Base-by-base conservation (phyloP, 129 eudicot genomes). In the Lactuca sativa region DNA sequence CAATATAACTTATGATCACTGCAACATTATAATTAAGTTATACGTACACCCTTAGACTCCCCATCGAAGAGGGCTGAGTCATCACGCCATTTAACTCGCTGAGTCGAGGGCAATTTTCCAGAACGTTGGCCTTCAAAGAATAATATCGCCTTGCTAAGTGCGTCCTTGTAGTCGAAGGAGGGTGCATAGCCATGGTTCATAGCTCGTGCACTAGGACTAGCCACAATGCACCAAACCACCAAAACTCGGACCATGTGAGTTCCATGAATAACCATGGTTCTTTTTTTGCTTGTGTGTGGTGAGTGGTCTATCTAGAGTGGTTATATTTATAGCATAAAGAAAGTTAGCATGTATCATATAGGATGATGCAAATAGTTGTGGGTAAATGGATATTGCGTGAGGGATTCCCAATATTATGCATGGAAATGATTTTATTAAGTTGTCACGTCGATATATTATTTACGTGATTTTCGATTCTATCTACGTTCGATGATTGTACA, bases 81-180 rank as follows among this genome's bases (percentile, higher is more conserved):
- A 9, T 73, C 81, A 47, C 92, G 83, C 96, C 96, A 86, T 54
- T 66, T 81, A n/a, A 83, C 92, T 70, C 89, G 69, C 47, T 89
- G 92, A 77, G 38, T 67, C 0, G 72, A 51, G 0, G 90, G 96
- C 77, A 89, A 30, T 66, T 86, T 81, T 31, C 92, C 92, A 0
- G 96, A 89, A 2, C 96, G 78, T 74, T 89, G 96, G n/a, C 90
- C 96, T 83, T 89, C 96, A 47, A 83, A 86, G 82, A 86, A 89
- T 67, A 89, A 67, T 58, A 89, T 89, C 4, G 86, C 89, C 77
- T 89, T 89, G 71, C 71, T 51, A 15, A 88, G 72, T 37, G 83
- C 88, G 55, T 88, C 87, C 40, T 57, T 56, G 72, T 84, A 87
- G 31, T 84, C 74, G 57, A 31, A 56, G n/a, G 66, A 16, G 48